Evolutionary conservation across 768 basidiomycete species (phyloP), one percentile per base, ranked within the genome.

Genomic region (Cantharellus anzutake): DNA sequence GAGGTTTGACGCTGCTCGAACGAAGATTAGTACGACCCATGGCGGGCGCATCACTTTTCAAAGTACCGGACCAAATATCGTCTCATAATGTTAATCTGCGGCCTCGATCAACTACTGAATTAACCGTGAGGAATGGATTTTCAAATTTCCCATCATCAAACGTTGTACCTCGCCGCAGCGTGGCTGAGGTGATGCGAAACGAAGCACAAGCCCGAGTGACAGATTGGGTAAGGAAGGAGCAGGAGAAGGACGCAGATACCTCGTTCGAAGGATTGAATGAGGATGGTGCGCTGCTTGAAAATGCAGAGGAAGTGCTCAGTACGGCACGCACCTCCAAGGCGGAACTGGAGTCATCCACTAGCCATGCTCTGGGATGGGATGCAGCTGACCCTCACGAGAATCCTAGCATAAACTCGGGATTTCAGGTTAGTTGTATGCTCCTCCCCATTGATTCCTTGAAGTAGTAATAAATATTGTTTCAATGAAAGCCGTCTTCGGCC

Each of bases 381-480:
- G 44, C 44, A 20, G 44, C 20, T 0, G 82, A 80, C 20, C 20
- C 20, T 29, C 20, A 29, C 20, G 20, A 29, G 20, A 29, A 29
- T 29, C 20, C 20, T 29, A 29, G 20, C 20, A 29, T 29, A 29
- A 29, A 29, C 20, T 29, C 20, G 20, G 0, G 20, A 29, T 29
- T 29, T 0, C 20, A 29, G 20, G 20, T 29, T 29, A 29, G 20
- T 29, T 29, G 20, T 29, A 29, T 29, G 20, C 20, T 29, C 20
- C 20, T 29, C 20, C 20, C 20, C 20, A 29, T 29, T 29, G 20
- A 29, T 29, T 29, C 20, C 20, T 29, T 29, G 20, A 29, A 29
- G 20, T 29, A 29, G 0, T 29, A 29, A 29, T 29, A 29, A 1
- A 29, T 29, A 29, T 29, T 1, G 20, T 29, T 29, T 29, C 20